Percentiles rank a stretch among this genome's conserved stretches.
Conservation (phyloP, 139 green algal species). For the Tetraselmis striata region DNA sequence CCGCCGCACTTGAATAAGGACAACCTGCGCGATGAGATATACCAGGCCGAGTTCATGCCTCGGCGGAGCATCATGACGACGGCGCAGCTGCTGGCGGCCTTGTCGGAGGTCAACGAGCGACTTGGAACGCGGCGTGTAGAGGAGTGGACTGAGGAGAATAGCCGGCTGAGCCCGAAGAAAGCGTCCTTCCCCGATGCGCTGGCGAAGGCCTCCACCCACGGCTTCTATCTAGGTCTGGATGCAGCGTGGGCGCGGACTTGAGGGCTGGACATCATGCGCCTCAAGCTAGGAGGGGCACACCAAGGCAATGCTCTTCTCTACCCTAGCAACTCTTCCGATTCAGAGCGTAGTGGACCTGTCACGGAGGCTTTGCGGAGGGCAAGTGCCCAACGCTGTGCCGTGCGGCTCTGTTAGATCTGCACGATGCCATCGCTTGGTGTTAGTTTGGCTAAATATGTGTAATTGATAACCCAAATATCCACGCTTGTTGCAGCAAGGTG, state of each 20-base stretch:
- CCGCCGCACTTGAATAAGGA: not conserved
- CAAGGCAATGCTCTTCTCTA: no score
- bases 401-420: no score
- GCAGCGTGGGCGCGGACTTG: not conserved
- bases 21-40: not conserved
- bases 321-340: no score
- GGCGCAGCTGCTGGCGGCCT: not conserved
- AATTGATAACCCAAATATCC: no score
- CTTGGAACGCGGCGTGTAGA: not conserved
- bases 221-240: not conserved
- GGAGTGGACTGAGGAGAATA: not conserved
- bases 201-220: not conserved
- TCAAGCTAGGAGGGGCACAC: no score
- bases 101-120: not conserved
- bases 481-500: no score
- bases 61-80: not conserved
- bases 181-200: not conserved
- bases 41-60: not conserved
- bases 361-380: no score
- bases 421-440: no score
- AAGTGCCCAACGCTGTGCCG: no score
- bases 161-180: not conserved
- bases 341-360: no score
- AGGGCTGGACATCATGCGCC: no score
- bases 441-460: no score